Conservation (phyloP, 2,329 filamentous ascomycete species). For the Ustulina deusta region DNA sequence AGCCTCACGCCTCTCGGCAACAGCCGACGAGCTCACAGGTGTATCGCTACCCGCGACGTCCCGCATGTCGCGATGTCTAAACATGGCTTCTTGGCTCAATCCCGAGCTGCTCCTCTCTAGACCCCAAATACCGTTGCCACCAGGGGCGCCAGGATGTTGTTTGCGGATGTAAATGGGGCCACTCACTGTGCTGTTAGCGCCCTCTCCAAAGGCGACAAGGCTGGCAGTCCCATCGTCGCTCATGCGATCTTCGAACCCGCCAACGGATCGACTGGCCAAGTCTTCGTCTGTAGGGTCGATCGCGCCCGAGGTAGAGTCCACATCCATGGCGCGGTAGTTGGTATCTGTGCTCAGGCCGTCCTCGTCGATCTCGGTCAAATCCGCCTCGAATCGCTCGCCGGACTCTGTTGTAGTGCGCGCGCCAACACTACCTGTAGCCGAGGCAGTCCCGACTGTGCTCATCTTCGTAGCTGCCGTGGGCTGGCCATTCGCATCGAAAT, state of each 20-base stretch:
- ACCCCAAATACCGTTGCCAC: constrained; percentile 52
- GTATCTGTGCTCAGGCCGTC: constrained; percentile 79
- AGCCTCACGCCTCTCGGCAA: constrained; percentile 69
- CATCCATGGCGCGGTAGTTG: constrained; percentile 68
- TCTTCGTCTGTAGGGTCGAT: constrained; percentile 55
- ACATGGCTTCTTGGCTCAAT: constrained; percentile 59
- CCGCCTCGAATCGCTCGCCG: constrained; percentile 66
- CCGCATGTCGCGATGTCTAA: constrained; percentile 47
- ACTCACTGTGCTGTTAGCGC: constrained; percentile 85
- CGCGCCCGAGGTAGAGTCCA: constrained; percentile 57
- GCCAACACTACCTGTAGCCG: constrained; percentile 83
- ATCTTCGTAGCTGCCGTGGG: constrained; percentile 78
- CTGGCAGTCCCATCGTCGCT: constrained; percentile 87
- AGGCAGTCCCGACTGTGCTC: constrained; percentile 91
- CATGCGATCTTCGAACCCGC: constrained; percentile 75
- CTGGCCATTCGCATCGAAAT: constrained; percentile 83
- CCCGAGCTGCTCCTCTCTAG: constrained; percentile 66
- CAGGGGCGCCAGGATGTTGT: constrained; percentile 56
- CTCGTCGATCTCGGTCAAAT: constrained; percentile 68
- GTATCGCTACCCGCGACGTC: constrained; percentile 56
- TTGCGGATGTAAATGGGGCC: constrained; percentile 77
- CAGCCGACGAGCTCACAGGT: constrained; percentile 59
- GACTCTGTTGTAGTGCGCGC: constrained; percentile 66
- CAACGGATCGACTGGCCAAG: constrained; percentile 60
- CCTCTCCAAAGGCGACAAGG: constrained; percentile 92